Evolutionary conservation across 108 stramenopile genomes (phyloP).

Genomic region (Conticribra guillardii): DNA sequence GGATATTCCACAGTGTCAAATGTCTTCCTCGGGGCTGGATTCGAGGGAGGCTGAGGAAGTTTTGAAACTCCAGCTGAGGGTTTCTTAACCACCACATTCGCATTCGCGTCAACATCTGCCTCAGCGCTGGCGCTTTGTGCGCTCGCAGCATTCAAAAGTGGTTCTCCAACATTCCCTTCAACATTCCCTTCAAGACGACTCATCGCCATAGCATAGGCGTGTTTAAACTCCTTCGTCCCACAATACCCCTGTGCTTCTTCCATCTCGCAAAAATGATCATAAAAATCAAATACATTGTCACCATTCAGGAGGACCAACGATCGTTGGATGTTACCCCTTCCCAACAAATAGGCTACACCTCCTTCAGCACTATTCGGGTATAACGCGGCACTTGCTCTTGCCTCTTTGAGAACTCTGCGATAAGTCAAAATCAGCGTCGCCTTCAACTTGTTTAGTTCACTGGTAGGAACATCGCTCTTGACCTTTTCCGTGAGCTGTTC

Average conservation of each 20-base stretch:
- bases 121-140: no score
- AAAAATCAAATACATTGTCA: conserved; percentile 21
- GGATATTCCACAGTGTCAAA: no score
- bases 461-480: not conserved
- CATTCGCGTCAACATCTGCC: no score
- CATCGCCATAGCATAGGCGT: conserved; percentile 12
- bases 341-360: conserved; percentile 22
- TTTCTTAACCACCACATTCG: no score
- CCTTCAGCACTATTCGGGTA: no score
- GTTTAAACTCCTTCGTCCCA: conserved; percentile 15
- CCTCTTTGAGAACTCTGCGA: no score
- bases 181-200: conserved; percentile 3
- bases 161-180: not conserved
- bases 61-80: no score
- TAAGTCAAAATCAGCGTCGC: not conserved
- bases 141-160: no score
- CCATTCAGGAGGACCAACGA: not conserved
- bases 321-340: not conserved
- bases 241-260: conserved; percentile 4
- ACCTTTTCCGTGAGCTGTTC: conserved; percentile 5
- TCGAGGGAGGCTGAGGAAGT: no score
- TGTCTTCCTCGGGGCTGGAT: no score
- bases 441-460: not conserved
- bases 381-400: no score
- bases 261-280: conserved; percentile 5